Evolutionary conservation across 1,284 basidiomycete species (phyloP), one percentile per base, ranked within the genome.

Genomic region (Entoloma clypeatum): DNA sequence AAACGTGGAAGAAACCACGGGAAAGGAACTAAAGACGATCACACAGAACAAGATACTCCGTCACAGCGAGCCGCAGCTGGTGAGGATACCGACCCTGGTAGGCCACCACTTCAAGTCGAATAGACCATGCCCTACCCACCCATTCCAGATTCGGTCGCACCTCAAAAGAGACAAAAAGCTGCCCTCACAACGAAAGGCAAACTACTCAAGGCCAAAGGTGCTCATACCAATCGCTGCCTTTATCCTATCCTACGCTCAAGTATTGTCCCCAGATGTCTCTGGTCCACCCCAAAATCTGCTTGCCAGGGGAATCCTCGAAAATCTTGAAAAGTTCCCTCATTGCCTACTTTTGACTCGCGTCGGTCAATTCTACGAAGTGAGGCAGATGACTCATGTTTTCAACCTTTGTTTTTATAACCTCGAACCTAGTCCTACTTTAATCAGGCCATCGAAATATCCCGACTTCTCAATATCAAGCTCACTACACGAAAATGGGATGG

Each of bases 281-380:
- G 38, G 22, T 30, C 59, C 56, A 46, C 71, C 79, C 13, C 70
- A 68, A 33, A 81, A 68, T 27, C 63, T 70, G 33, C 74, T 95
- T 5, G 82, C 87, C 2, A 69, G 61, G 36, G 79, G 81, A 50
- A 82, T 96, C 16, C 69, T 80, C 47, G 64, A 77, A 13, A 91
- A 94, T 58, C 71, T 86, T 25, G 65, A 70, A 25, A 77, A 71
- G 38, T 96, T 92, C 59, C 87, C 93, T 9, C 86, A 93, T 57
- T 94, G 91, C 56, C 75, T 95, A 23, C 69, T 96, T 13, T 72
- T 97, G 5, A 96, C 92, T 3, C 79, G 91, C 42, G 92, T 96
- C 9, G 93, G 93, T 13, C 86, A 91, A 54, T 97, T 97, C 62
- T 97, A 94, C 60, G 93, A 97, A 75, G 93, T 91, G 58, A 41